Base-by-base conservation (phyloP, 352 stramenopile species). In the Globisporangium yorkense region DNA sequence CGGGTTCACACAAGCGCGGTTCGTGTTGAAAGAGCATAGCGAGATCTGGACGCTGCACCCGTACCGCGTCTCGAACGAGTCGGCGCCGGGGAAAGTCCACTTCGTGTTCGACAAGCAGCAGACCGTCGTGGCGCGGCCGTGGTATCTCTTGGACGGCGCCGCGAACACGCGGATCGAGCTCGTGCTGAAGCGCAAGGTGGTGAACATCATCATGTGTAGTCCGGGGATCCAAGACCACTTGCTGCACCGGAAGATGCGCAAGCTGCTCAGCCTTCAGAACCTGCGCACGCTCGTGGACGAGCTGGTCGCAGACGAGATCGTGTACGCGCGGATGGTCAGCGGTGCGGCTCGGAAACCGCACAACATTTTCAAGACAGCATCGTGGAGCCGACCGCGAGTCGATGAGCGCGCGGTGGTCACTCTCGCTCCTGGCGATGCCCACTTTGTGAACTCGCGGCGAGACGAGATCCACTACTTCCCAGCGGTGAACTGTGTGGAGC, bases 121-220 rank as follows among this genome's bases (percentile, higher is more conserved):
- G 46, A 62, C 70, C 5, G 56, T 91, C 49, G 68, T 89, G 13
- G 72, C 80, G 52, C 72, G 74, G 0, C 83, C 85, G 16, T 94
- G 85, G 85, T 62, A 88, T 51, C 75, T 89, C 50, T 67, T 94
- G 33, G 79, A 94, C 60, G 85, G 85, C 8, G 80, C 61, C 15
- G 39, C 71, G 2, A 94, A 94, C 62, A 67, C 63, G 0, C 74
- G 69, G 12, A 68, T 84, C 2, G 59, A 72, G 29, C 55, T 92
- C 20, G 63, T 71, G 49, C 57, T 94, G 24, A 94, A 94, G 62
- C 75, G 79, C 27, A 84, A 89, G 62, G 67, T 92, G 12, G 77
- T 89, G 18, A 94, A 91, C 58, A 88, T 92, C 35, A 67, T 92
- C 18, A 84, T 90, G 71, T 88, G 72, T 45, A 76, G 55, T 0